Evolutionary conservation across 2,329 filamentous ascomycete species (phyloP), one percentile per base, ranked within the genome.

Genomic region (Colletotrichum coccodes): DNA sequence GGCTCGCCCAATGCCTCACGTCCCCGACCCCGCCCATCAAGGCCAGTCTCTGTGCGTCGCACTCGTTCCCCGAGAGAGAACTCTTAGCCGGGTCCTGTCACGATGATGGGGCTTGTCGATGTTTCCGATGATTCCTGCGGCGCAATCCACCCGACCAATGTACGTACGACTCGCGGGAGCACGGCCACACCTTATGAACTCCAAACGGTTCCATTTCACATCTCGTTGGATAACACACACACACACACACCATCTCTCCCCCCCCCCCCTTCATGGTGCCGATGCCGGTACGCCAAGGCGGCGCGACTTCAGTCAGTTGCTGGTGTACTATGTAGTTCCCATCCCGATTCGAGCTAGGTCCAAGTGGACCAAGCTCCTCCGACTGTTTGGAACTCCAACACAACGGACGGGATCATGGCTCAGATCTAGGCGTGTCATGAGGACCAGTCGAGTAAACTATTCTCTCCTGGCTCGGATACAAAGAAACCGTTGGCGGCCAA

Each of bases 1-100:
- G n/a, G n/a, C 34, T 60, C 36, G 38, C 42, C 34, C 32, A 36
- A 14, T 23, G 63, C 28, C 42, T 34, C 26, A 34, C 32, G 38
- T 67, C 64, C 59, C 63, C 54, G 40, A 28, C 53, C 36, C 53
- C 53, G 53, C 53, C 46, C 42, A 26, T 21, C 26, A 23, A 46
- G 36, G 12, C 36, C 21, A 40, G 59, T n/a, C 36, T 49, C 54
- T 61, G 23, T 58, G 52, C 52, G 60, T 50, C 59, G 59, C 50
- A 63, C 14, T 57, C 42, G n/a, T 63, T 50, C 42, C 50, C 64
- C 64, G 36, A 50, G 49, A 52, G 49, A 52, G 34, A 57, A 57
- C 50, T 62, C 59, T 63, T 67, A 59, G 58, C 58, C 34, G 42
- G 42, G 64, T 44, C 64, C 34, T 46, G 50, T 57, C 59, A 44